Conservation (phyloP, 305 asterid species). For the Andrographis paniculata region DNA sequence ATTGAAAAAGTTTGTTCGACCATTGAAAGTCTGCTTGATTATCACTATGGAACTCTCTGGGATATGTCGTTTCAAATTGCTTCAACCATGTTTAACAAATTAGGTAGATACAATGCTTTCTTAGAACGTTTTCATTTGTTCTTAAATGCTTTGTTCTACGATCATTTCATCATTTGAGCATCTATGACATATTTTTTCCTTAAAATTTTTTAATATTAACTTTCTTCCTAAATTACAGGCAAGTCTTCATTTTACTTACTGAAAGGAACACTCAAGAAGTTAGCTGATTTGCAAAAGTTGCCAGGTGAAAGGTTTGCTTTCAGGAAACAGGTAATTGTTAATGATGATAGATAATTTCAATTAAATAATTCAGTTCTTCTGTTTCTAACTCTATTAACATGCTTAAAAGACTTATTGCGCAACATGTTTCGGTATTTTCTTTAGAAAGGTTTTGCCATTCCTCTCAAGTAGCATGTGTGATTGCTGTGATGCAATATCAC, state of each 20-base stretch:
- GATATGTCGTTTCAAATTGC: conserved; percentile 78
- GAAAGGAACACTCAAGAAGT: conserved; percentile 48
- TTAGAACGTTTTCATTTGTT: conserved; percentile 7
- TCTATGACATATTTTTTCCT: not conserved
- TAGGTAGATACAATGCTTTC: conserved; percentile 39
- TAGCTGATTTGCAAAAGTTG: conserved; percentile 72
- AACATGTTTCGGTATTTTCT: no score
- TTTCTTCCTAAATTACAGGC: conserved; percentile 39
- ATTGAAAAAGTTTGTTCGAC: conserved; percentile 74
- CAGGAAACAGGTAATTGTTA: conserved; percentile 61
- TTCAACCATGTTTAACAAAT: conserved; percentile 74
- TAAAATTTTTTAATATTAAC: conserved; percentile 8
- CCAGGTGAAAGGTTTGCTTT: conserved; percentile 72
- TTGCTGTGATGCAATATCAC: no score
- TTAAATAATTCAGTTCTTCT: conserved; percentile 2
- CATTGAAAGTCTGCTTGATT: conserved; percentile 70
- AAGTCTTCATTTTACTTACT: conserved; percentile 45
- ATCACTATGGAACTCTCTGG: conserved; percentile 70
- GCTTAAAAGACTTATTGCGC: not conserved
- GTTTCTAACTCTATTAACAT: not conserved
- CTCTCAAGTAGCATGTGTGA: no score
- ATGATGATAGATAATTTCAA: not conserved
- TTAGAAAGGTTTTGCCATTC: no score
- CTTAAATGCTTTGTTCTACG: conserved; percentile 11
- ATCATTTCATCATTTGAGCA: no score